Evolutionary conservation across 2,329 filamentous ascomycete species (phyloP).

Genomic region (Penicillium sp.): DNA sequence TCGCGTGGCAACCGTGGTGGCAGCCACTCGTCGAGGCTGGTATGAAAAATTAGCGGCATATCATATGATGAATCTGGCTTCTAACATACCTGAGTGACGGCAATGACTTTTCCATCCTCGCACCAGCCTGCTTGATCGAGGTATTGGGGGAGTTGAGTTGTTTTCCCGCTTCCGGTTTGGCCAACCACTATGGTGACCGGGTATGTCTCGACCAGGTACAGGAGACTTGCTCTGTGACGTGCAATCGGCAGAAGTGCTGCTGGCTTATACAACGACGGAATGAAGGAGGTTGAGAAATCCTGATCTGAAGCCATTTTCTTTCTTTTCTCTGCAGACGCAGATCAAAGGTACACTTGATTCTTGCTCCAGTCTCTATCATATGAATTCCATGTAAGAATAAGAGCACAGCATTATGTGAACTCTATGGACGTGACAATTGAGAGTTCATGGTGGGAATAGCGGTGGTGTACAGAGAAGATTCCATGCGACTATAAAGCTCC

Average conservation of each 20-base stretch:
- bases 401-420: neutral
- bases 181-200: conserved; percentile 88
- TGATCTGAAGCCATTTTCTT: conserved; percentile 45
- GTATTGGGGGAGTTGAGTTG: conserved; percentile 92
- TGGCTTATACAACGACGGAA: conserved; percentile 84
- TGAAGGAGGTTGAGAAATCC: conserved; percentile 53
- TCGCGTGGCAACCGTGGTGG: conserved; percentile 81
- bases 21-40: conserved; percentile 85
- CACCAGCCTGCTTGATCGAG: conserved; percentile 89
- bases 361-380: neutral
- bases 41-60: conserved; percentile 36
- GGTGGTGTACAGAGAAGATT: conserved; percentile 3
- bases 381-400: neutral
- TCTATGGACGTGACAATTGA: neutral
- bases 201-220: conserved; percentile 83
- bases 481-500: conserved; percentile 17
- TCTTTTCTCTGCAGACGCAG: neutral
- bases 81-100: conserved; percentile 77
- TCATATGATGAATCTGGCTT: neutral
- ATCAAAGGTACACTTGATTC: neutral
- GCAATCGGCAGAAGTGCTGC: conserved; percentile 81
- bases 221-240: conserved; percentile 72
- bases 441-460: conserved; percentile 1
- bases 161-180: conserved; percentile 93
- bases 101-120: conserved; percentile 76